phyloP scores from a whole-genome alignment of 2,329 filamentous ascomycete genomes.

The Monilinia vaccinii-corymbosi region DNA sequence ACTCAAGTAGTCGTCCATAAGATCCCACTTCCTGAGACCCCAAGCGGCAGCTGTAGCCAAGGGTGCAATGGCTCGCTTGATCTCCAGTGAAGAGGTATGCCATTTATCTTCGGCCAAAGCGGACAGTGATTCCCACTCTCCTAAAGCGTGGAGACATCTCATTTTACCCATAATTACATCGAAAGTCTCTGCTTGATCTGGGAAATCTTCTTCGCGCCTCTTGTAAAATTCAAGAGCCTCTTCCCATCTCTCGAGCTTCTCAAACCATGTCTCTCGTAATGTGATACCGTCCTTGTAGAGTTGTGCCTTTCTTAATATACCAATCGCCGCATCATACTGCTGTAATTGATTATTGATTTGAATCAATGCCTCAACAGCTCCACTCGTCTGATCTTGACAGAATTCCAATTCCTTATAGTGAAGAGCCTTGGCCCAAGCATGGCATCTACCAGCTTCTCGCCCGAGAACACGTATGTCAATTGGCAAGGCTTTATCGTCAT shows the following conservation, averaged over 20 bases:
- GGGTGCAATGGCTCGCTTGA: slow-evolving; percentile 84
- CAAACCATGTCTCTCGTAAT: slow-evolving; percentile 96
- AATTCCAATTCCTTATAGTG: slow-evolving; percentile 99
- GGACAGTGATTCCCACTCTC: slow-evolving; percentile 93
- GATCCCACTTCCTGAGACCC: slow-evolving; percentile 93
- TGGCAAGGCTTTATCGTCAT: slow-evolving; percentile 94
- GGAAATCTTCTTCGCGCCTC: slow-evolving; percentile 66
- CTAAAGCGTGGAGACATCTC: slow-evolving; percentile 92
- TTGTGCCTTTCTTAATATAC: slow-evolving; percentile 92
- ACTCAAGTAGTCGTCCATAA: slow-evolving; percentile 94
- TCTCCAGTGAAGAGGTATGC: slow-evolving; percentile 78
- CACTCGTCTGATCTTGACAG: slow-evolving; percentile 91
- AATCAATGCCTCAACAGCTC: slow-evolving; percentile 92
- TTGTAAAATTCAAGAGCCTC: slow-evolving; percentile 91
- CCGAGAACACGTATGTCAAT: slow-evolving; percentile 95
- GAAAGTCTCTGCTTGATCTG: slow-evolving; percentile 75
- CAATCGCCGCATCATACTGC: slow-evolving; percentile 96
- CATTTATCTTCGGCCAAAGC: slow-evolving; percentile 86
- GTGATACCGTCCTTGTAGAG: slow-evolving; percentile 89
- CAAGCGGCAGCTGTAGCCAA: slow-evolving; percentile 92
- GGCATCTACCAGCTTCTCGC: slow-evolving; percentile 89
- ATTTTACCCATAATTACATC: slow-evolving; percentile 99
- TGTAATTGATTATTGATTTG: slow-evolving; percentile 99
- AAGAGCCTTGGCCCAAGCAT: slow-evolving; percentile 94
- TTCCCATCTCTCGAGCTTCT: slow-evolving; percentile 97